Conservation (phyloP, 1,284 basidiomycete genomes). For the Meira miltonrushii region DNA sequence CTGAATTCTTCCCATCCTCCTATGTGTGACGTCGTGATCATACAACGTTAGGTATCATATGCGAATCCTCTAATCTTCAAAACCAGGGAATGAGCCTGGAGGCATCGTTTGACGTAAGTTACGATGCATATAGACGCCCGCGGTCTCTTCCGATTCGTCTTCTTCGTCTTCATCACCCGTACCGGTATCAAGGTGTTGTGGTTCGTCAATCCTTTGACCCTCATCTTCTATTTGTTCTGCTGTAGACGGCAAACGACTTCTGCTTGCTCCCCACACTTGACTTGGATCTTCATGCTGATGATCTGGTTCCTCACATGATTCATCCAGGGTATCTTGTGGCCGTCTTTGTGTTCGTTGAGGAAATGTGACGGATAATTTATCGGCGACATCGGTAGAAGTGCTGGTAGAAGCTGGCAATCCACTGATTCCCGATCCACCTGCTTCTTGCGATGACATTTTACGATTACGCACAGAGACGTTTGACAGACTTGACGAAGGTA, state of each 20-base stretch:
- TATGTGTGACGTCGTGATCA: no score
- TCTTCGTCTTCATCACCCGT: slow-evolving; percentile 13
- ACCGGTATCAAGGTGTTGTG: neutral
- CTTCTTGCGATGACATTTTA: neutral
- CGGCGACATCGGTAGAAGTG: neutral
- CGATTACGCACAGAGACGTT: neutral
- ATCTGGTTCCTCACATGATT: slow-evolving; percentile 6
- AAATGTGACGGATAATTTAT: neutral
- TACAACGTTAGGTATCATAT: no score
- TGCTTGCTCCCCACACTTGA: neutral
- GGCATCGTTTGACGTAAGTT: neutral
- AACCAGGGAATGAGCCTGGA: slow-evolving; percentile 10
- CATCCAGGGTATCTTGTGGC: neutral
- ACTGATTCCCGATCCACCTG: neutral
- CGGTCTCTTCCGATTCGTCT: slow-evolving; percentile 15
- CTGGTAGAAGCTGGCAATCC: neutral
- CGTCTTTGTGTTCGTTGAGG: neutral
- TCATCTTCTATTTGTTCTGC: slow-evolving; percentile 5
- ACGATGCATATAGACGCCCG: slow-evolving; percentile 39
- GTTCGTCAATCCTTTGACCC: neutral
- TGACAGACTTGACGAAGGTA: slow-evolving; percentile 10
- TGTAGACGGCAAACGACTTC: slow-evolving; percentile 14
- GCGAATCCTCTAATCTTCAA: neutral
- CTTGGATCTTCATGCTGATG: slow-evolving; percentile 11
- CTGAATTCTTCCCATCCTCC: no score